Evolutionary conservation across 2,329 filamentous ascomycete genomes (phyloP).

Genomic region (Pseudocercospora pini-densiflorae): DNA sequence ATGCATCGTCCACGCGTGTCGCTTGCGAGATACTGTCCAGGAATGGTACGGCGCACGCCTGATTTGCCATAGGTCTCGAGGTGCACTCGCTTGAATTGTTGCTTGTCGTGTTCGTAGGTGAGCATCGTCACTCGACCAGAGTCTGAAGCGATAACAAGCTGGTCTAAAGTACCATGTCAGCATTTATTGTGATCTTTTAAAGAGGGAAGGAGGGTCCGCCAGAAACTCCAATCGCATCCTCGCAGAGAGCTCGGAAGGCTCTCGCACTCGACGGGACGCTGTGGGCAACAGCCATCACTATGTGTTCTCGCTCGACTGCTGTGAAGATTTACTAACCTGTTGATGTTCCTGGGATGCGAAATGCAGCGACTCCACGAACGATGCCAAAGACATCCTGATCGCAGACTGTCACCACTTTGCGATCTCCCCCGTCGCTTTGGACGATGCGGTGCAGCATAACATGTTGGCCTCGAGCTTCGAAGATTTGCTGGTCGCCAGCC

Average conservation of each 20-base stretch:
- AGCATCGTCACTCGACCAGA: constrained; percentile 93
- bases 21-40: constrained; percentile 92
- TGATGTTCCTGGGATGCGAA: constrained; percentile 87
- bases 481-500: constrained; percentile 90
- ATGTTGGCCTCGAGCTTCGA: constrained; percentile 88
- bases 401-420: constrained; percentile 82
- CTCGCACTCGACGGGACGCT: constrained; percentile 16
- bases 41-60: constrained; percentile 87
- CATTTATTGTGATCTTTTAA: neutral
- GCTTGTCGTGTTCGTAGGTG: constrained; percentile 85
- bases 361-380: constrained; percentile 84
- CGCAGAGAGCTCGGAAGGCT: neutral
- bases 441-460: constrained; percentile 87
- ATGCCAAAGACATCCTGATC: constrained; percentile 97
- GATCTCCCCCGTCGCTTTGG: constrained; percentile 60
- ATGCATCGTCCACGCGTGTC: constrained; percentile 96
- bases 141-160: constrained; percentile 93
- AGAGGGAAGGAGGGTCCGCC: neutral
- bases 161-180: constrained; percentile 64
- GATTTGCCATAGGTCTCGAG: constrained; percentile 99
- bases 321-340: constrained; percentile 68
- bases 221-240: constrained; percentile 6
- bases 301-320: constrained; percentile 40
- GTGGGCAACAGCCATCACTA: constrained; percentile 48
- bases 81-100: constrained; percentile 86